A percentile compares a stretch with the other conserved stretches of the same genome.
Evolutionary conservation across 257 asterid species (phyloP).

Genomic region (Leonotis leonurus): DNA sequence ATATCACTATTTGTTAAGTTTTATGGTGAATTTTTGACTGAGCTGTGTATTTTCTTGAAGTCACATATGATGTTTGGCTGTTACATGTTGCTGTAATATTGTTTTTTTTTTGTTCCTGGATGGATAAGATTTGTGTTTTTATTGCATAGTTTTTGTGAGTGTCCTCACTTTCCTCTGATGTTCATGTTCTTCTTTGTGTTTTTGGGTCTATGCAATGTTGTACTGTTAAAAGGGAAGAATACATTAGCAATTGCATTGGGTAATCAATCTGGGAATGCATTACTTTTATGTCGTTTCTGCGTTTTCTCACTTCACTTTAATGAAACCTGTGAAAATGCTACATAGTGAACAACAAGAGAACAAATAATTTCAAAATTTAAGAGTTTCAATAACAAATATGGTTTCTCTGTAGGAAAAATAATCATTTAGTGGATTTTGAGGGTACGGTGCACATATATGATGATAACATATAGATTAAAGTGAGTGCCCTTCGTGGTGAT

Average conservation of each 20-base stretch:
- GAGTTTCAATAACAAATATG: too few species aligned
- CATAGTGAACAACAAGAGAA: too few species aligned
- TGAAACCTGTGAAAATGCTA: background rate
- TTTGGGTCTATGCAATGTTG: background rate
- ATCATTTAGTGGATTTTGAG: too few species aligned
- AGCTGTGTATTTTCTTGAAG: slow-evolving; percentile 1
- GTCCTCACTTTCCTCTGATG: background rate
- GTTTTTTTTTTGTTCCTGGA: slow-evolving; percentile 4
- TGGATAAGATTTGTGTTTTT: background rate
- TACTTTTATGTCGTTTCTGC: background rate
- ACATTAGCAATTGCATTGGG: background rate
- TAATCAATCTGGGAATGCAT: slow-evolving; percentile 5
- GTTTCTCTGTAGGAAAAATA: too few species aligned
- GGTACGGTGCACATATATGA: too few species aligned
- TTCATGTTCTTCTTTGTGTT: background rate
- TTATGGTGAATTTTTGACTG: background rate
- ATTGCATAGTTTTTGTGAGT: background rate
- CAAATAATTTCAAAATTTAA: too few species aligned
- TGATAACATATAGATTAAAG: too few species aligned
- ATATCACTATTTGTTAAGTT: background rate
- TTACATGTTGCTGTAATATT: slow-evolving; percentile 13
- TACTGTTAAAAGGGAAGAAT: background rate
- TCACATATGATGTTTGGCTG: slow-evolving; percentile 6
- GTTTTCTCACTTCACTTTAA: background rate
- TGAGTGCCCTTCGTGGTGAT: background rate